Evolutionary conservation across 2,329 filamentous ascomycete species (phyloP).

Genomic region (Sporothrix humicola): DNA sequence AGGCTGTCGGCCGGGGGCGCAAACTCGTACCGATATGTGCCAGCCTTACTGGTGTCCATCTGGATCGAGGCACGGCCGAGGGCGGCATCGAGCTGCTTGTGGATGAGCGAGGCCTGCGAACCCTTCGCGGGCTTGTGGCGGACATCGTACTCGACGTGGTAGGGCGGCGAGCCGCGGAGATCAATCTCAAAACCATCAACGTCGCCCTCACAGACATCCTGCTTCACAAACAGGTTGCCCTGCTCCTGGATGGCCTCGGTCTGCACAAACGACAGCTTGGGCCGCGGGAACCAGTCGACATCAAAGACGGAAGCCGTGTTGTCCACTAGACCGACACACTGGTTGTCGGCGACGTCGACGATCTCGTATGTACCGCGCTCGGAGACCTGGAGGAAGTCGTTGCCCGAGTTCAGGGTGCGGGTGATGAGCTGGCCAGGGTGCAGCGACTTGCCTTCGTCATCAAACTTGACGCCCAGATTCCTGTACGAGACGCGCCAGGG

Average conservation of each 20-base stretch:
- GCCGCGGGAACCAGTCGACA: slow-evolving; percentile 84
- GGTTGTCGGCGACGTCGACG: slow-evolving; percentile 73
- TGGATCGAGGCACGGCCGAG: slow-evolving; percentile 77
- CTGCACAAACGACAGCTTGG: slow-evolving; percentile 70
- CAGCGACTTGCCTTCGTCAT: slow-evolving; percentile 42
- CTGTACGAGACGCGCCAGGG: slow-evolving; percentile 83
- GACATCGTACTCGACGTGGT: slow-evolving; percentile 80
- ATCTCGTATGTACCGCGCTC: slow-evolving; percentile 80
- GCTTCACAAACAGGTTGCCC: slow-evolving; percentile 68
- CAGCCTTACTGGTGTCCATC: slow-evolving; percentile 84
- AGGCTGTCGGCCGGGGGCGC: slow-evolving; percentile 81
- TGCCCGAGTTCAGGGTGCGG: slow-evolving; percentile 60
- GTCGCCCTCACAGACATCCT: slow-evolving; percentile 91
- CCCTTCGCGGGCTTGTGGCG: slow-evolving; percentile 70
- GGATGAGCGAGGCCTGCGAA: slow-evolving; percentile 63
- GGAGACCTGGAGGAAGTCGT: slow-evolving; percentile 71
- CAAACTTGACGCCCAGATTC: slow-evolving; percentile 54
- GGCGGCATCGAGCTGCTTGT: slow-evolving; percentile 77
- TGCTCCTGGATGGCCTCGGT: slow-evolving; percentile 63
- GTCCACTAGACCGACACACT: slow-evolving; percentile 83
- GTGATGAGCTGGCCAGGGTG: slow-evolving; percentile 50
- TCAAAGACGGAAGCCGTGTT: slow-evolving; percentile 74
- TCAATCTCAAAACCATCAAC: slow-evolving; percentile 85
- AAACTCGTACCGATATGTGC: slow-evolving; percentile 86
- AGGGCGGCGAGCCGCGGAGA: slow-evolving; percentile 73